Evolutionary conservation across 1,284 basidiomycete species (phyloP), one percentile per base, ranked within the genome.

Genomic region (Rhodotorula sp.): DNA sequence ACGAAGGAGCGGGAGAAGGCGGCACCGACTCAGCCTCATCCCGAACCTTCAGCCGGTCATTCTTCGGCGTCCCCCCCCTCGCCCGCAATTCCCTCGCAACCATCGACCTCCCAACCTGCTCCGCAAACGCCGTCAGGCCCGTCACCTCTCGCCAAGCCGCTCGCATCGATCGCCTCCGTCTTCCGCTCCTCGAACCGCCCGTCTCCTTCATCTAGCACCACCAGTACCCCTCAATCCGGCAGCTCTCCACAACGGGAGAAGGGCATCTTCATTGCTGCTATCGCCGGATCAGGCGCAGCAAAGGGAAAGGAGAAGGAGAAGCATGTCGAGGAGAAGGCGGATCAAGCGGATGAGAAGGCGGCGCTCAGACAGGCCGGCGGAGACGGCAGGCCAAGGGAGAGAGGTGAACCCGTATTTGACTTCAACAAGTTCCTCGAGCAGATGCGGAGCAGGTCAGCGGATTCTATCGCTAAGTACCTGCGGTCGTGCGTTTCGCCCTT

Each of bases 371-470:
- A 34, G 50, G 8, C 16, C 1, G 18, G 54, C 18, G 18, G 59
- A 26, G 47, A 61, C 11, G 40, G 40, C 40, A 52, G 28, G 58
- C 51, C 40, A 63, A 56, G 53, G 59, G 31, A 44, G 54, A 58
- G 53, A 37, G 55, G 46, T 18, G 76, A 76, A 31, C 65, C 71
- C 4, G 50, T 64, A 31, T 93, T 93, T 74, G 91, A 93, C 79
- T 93, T 93, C 77, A 90, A 91, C 79, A 85, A 83, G 64, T 96
- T 97, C 79, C 81, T 96, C 72, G 91, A 93, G 78, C 92, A 97
- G 80, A 90, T 97, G 85, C 89, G 93, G 81, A 82, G 84, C 65
- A 88, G 87, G 79, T 83, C 85, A 60, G 91, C 92, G 10, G 94
- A 95, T 66, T 90, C 92, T 6, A 89, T 95, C 28, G 92, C 90